Conservation (phyloP, 208 protist species). For the Angomonas ambiguus region DNA sequence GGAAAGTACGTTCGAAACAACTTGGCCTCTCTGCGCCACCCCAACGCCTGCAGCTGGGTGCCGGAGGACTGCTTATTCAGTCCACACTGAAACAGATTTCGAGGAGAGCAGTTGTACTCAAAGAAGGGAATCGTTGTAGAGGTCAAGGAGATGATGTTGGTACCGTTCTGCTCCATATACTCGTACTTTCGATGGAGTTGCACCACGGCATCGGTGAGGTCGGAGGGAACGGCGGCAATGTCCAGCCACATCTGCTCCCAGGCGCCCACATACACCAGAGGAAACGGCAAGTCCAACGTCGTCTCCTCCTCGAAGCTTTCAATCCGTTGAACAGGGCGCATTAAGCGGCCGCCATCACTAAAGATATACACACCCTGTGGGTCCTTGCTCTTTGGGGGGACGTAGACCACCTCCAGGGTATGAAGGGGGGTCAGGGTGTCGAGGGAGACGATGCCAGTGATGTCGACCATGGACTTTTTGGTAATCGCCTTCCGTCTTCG, state of each 20-base stretch:
- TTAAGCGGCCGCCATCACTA: constrained; percentile 89
- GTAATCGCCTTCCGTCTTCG: constrained; percentile 49
- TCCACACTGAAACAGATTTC: constrained; percentile 99
- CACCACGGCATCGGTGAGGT: constrained; percentile 75
- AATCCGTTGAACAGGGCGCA: constrained; percentile 94
- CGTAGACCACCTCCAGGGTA: constrained; percentile 78
- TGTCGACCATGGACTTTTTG: constrained; percentile 38
- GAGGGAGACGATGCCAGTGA: constrained; percentile 58
- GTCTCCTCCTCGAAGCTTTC: constrained; percentile 35
- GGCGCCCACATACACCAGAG: constrained; percentile 91
- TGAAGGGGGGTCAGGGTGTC: constrained; percentile 44
- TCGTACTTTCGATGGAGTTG: constrained; percentile 81
- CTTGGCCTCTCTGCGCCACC: constrained; percentile 98
- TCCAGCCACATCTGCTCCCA: constrained; percentile 98
- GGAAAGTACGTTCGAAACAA: constrained; percentile 95
- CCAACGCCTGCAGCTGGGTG: constrained; percentile 90
- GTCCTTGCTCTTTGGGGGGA: constrained; percentile 62
- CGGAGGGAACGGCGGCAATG: constrained; percentile 90
- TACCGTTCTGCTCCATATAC: constrained; percentile 95
- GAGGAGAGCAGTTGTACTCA: constrained; percentile 99
- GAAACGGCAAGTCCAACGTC: constrained; percentile 39
- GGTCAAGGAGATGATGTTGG: constrained; percentile 96
- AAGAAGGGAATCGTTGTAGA: constrained; percentile 99
- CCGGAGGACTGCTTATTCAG: constrained; percentile 99
- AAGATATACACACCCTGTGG: constrained; percentile 89